phyloP scores from a whole-genome alignment of 768 basidiomycete species.

The Naematelia encephala region DNA sequence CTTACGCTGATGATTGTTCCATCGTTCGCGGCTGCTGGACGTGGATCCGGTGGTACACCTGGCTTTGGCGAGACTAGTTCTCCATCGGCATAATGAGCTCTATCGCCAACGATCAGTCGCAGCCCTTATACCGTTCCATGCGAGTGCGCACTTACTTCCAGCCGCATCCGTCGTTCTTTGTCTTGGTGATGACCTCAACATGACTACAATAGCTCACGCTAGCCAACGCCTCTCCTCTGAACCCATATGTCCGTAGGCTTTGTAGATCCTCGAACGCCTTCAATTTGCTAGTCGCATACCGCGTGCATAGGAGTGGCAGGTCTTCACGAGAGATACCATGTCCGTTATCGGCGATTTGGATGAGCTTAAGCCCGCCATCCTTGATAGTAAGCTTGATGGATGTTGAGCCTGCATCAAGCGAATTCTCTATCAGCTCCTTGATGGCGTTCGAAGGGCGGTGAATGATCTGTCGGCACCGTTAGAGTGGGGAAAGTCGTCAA shows the following conservation, averaged over 20 bases:
- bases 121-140: neutral
- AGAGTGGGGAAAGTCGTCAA: neutral
- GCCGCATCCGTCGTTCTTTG: slow-evolving; percentile 71
- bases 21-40: slow-evolving; percentile 88
- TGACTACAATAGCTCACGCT: slow-evolving; percentile 92
- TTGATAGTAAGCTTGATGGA: slow-evolving; percentile 83
- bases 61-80: slow-evolving; percentile 66
- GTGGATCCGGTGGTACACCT: slow-evolving; percentile 70
- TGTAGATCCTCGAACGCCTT: slow-evolving; percentile 79
- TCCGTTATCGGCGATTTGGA: slow-evolving; percentile 96
- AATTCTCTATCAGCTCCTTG: slow-evolving; percentile 93
- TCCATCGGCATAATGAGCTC: slow-evolving; percentile 80
- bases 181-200: slow-evolving; percentile 86
- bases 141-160: slow-evolving; percentile 85
- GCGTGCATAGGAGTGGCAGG: slow-evolving; percentile 82
- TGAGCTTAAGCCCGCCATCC: slow-evolving; percentile 89
- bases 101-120: slow-evolving; percentile 45
- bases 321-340: slow-evolving; percentile 87
- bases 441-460: slow-evolving; percentile 89
- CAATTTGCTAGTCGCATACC: slow-evolving; percentile 94
- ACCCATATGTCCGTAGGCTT: slow-evolving; percentile 85
- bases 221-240: slow-evolving; percentile 93
- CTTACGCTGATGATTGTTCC: slow-evolving; percentile 82
- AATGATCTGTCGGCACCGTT: slow-evolving; percentile 61
- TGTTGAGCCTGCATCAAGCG: slow-evolving; percentile 87